A percentile compares a stretch with the other conserved stretches of the same genome.
Evolutionary conservation across 73 alveolate genomes (phyloP).

Genomic region (Urostyla sp.): DNA sequence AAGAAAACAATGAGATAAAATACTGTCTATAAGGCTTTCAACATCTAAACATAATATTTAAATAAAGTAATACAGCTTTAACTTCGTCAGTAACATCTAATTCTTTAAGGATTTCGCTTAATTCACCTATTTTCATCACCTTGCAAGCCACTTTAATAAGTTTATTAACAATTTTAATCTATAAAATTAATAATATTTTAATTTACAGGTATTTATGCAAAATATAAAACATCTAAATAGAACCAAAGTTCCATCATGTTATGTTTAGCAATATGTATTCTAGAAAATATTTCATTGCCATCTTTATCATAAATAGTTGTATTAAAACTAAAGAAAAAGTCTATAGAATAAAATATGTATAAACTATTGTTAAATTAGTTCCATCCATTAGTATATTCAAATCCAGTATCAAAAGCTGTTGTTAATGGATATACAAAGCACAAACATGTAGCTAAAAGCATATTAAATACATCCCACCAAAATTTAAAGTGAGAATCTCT

Average conservation of each 20-base stretch:
- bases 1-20: constrained; percentile 13
- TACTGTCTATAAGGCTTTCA: too few relatives aligned
- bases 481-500: too few relatives aligned
- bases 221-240: constrained; percentile 64
- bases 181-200: too few relatives aligned
- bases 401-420: constrained; percentile 31
- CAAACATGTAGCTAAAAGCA: constrained; percentile 41
- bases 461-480: constrained; percentile 49
- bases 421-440: constrained; percentile 43
- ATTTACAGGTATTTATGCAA: too few relatives aligned
- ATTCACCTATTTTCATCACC: constrained; percentile 35
- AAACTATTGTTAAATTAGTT: not conserved
- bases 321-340: constrained; percentile 44
- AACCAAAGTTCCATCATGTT: constrained; percentile 35
- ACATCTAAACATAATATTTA: too few relatives aligned
- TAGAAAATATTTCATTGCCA: constrained; percentile 64
- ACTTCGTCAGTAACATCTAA: constrained; percentile 39
- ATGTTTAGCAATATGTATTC: constrained; percentile 50
- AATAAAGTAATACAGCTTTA: constrained; percentile 63
- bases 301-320: constrained; percentile 51
- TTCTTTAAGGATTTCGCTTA: constrained; percentile 36
- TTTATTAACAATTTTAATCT: too few relatives aligned
- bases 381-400: constrained; percentile 22
- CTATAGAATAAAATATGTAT: constrained; percentile 15
- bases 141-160: too few relatives aligned